Evolutionary conservation across 371 early-diverging fungal genomes (phyloP), one percentile per base, ranked within the genome.

Genomic region (Lichtheimia ramosa): DNA sequence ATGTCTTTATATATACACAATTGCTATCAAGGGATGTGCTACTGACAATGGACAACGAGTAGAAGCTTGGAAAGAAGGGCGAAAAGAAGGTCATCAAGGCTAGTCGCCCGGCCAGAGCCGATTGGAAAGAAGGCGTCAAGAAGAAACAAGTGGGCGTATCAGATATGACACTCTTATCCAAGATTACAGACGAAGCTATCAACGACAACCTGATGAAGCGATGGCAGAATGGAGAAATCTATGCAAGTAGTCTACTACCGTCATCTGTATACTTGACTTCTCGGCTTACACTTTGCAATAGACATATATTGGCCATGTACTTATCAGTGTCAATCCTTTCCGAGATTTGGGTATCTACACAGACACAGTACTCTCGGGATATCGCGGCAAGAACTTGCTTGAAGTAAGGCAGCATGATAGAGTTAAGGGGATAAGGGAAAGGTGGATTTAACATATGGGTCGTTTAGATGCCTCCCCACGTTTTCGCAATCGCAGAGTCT

Each of bases 241-340:
- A 93, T 75, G 90, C 87, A 85, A 78, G 77, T 71, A 40, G 34
- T 25, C 27, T 14, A 25, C 21, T 2, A 46, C 21, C 46, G 7
- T 21, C 18, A 46, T 18, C 46, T 18, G 21, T 21, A 46, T 6
- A 46, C 25, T 27, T 12, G 4, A 7, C 16, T 49, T 12, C 18
- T 18, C 34, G 34, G 24, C 48, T 46, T 23, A 58, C 43, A 15
- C 27, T 27, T 58, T 52, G 15, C 15, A 40, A 25, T 81, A 91
- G 89, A 93, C 93, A 13, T 92, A 92, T 70, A 93, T 93, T 64
- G 92, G 92, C 20, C 89, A 92, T 74, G 93, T 93, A 59, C 77
- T 93, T 61, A 92, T 93, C 68, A 89, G 90, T 78, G 93, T 93
- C 39, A 93, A 93, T 65, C 93, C 93, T 20, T 93, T 93, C 76